phyloP scores from a whole-genome alignment of 2,329 filamentous ascomycete species.

The Phaeosphaeriaceae sp. region DNA sequence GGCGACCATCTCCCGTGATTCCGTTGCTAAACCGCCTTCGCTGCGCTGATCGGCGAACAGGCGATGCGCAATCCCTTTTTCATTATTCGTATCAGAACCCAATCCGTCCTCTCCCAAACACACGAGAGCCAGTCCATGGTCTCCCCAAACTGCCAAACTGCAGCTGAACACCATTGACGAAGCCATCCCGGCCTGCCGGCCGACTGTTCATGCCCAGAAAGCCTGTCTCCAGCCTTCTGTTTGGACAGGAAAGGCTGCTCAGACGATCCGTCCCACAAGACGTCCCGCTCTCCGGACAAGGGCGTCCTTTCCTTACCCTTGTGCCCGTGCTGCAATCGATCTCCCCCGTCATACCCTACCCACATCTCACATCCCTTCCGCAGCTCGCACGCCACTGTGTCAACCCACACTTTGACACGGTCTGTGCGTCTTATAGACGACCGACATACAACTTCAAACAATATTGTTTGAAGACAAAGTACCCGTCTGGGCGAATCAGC shows the following conservation, averaged over 20 bases:
- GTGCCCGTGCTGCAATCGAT: conserved; percentile 45
- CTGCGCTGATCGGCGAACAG: conserved; percentile 33
- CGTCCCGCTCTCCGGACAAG: conserved; percentile 43
- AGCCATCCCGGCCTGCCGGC: conserved; percentile 32
- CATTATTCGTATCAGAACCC: conserved; percentile 10
- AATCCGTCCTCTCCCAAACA: no score
- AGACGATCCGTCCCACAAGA: conserved; percentile 45
- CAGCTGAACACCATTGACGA: conserved; percentile 14
- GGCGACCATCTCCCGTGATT: conserved; percentile 28
- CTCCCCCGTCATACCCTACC: conserved; percentile 41
- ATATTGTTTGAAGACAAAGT: neutral
- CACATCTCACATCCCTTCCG: conserved; percentile 46
- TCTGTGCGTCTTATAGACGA: conserved; percentile 8
- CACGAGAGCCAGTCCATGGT: no score
- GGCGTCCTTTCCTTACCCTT: conserved; percentile 28
- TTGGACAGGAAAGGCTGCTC: conserved; percentile 22
- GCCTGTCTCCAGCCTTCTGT: conserved; percentile 27
- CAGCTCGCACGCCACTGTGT: conserved; percentile 39
- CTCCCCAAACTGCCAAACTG: neutral
- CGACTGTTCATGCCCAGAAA: no score
- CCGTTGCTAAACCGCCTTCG: conserved; percentile 16
- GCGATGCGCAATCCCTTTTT: conserved; percentile 29
- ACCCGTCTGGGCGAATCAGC: no score
- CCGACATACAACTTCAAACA: conserved; percentile 6
- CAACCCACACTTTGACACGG: conserved; percentile 16